Evolutionary conservation across 257 asterid species (phyloP), one percentile per base, ranked within the genome.

Genomic region (Solanum acaule): DNA sequence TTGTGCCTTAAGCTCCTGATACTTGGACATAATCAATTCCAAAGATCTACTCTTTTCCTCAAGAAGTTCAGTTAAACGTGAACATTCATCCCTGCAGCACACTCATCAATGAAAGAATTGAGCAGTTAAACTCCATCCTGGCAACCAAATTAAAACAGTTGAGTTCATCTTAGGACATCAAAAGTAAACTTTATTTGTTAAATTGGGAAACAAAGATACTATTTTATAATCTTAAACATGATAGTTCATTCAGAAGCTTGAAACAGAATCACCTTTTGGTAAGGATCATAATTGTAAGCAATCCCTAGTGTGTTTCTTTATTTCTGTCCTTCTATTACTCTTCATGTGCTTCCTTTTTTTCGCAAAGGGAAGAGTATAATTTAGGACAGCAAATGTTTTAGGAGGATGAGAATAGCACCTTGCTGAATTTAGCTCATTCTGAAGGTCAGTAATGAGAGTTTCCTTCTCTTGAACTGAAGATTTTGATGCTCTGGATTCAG

Each of bases 401-500:
- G 42, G 68, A 81, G 70, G 70, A 81, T 81, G 29, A 81, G 68
- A 16, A 46, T 49, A 81, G 85, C 67, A 96, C 99, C 99, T 95
- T 91, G 97, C 87, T 91, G 92, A 91, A 85, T 61, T 88, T 87
- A 52, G 63, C n/a, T 1, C 96, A 95, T 88, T 96, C 94, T 96
- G 95, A 91, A 96, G 92, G 85, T 94, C 92, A 52, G 91, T 87
- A 87, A 97, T 90, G 86, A 85, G 61, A 77, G 93, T 85, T 90
- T 97, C 99, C 90, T 95, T 95, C 94, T 95, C 99, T 87, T 93
- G 95, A 87, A 92, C 29, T 77, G 89, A 89, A 90, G 95, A 91
- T 95, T 97, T 96, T 77, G 93, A 94, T 89, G 92, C 86, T 93
- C 99, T 91, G 88, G 95, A 90, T 88, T 97, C 99, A n/a, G 99